Evolutionary conservation across 371 early-diverging fungal species (phyloP).

Genomic region (Apophysomyces sp.): DNA sequence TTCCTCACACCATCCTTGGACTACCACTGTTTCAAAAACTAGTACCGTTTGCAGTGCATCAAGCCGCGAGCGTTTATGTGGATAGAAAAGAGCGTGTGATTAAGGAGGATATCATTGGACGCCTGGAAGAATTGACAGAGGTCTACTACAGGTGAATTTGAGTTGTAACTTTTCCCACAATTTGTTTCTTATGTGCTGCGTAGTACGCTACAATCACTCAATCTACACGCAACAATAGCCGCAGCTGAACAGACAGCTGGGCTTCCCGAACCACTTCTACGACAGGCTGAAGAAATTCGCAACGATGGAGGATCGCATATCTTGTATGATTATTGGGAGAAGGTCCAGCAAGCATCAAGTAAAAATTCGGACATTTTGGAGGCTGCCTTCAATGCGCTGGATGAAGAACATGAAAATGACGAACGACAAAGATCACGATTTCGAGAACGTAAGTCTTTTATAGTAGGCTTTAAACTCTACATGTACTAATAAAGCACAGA

Average conservation of each 20-base stretch:
- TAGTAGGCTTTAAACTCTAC: too few relatives aligned
- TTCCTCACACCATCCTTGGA: conserved; percentile 56
- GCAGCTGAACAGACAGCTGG: conserved; percentile 67
- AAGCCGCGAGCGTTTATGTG: conserved; percentile 82
- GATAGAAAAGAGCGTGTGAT: conserved; percentile 74
- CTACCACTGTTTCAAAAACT: conserved; percentile 81
- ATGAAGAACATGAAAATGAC: conserved; percentile 74
- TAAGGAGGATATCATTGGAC: conserved; percentile 41
- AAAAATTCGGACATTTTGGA: conserved; percentile 57
- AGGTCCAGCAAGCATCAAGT: conserved; percentile 53
- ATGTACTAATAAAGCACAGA: conserved; percentile 7
- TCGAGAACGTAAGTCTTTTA: conserved; percentile 28
- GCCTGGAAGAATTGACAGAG: conserved; percentile 26
- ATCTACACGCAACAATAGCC: conserved; percentile 70
- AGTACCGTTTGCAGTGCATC: conserved; percentile 89
- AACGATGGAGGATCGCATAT: conserved; percentile 63
- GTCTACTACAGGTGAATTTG: conserved; percentile 37
- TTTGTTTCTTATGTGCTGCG: background rate
- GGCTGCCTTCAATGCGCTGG: conserved; percentile 67
- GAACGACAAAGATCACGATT: conserved; percentile 53
- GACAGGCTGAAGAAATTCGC: conserved; percentile 75
- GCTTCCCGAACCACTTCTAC: conserved; percentile 65
- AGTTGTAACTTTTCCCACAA: background rate
- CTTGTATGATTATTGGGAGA: conserved; percentile 62
- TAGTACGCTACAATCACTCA: conserved; percentile 66